phyloP scores from a whole-genome alignment of 2,329 filamentous ascomycete genomes.

The Teratosphaeria nubilosa region DNA sequence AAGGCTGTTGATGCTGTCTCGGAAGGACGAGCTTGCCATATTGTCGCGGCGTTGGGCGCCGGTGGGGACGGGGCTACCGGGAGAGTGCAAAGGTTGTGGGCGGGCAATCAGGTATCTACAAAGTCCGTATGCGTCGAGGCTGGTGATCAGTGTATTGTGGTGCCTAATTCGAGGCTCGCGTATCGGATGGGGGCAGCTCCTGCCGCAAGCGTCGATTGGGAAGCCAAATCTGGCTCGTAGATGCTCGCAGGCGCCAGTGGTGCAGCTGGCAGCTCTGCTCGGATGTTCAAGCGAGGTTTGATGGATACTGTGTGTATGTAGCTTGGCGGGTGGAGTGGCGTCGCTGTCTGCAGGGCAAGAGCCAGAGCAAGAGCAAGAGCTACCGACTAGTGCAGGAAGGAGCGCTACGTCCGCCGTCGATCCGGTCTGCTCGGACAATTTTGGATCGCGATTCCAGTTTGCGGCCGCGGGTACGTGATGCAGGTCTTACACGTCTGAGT shows the following conservation, averaged over 20 bases:
- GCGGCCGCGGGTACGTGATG: background rate
- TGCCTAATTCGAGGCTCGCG: slow-evolving; percentile 18
- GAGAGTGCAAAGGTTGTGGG: background rate
- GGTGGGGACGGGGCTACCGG: background rate
- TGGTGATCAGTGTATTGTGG: slow-evolving; percentile 15
- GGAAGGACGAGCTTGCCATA: slow-evolving; percentile 84
- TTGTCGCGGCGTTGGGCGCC: slow-evolving; percentile 1
- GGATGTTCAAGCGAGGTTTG: background rate
- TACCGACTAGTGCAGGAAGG: background rate
- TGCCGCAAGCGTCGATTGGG: slow-evolving; percentile 13
- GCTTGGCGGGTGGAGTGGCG: background rate
- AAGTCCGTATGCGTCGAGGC: background rate
- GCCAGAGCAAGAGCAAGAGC: background rate
- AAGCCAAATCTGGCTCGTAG: background rate
- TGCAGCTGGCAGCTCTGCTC: background rate
- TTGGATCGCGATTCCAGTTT: background rate
- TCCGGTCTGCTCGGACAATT: background rate
- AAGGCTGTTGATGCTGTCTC: slow-evolving; percentile 87
- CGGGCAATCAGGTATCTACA: background rate
- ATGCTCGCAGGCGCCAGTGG: background rate
- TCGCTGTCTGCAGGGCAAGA: background rate
- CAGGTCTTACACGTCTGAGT: background rate
- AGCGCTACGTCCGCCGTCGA: background rate
- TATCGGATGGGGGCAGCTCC: slow-evolving; percentile 8
- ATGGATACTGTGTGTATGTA: background rate